Conservation (phyloP, 352 stramenopile species). For the Phytophthora meadii region DNA sequence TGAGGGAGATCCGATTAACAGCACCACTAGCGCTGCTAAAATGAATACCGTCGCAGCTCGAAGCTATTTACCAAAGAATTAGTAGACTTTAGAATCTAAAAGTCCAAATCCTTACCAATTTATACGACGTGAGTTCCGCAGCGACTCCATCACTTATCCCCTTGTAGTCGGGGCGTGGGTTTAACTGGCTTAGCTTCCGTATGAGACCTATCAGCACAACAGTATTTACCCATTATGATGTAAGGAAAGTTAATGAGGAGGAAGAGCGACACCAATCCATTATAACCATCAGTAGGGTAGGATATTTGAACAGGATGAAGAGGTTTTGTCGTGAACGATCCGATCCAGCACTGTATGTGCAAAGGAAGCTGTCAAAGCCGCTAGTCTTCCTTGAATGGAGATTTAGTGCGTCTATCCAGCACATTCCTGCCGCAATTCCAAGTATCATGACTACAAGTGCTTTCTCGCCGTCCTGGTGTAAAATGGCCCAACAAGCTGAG, state of each 20-base stretch:
- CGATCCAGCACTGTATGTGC: constrained; percentile 58
- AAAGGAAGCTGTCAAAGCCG: constrained; percentile 40
- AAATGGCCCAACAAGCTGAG: constrained; percentile 20
- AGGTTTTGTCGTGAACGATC: constrained; percentile 64
- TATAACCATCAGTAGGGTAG: constrained; percentile 24
- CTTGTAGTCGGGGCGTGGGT: constrained; percentile 27
- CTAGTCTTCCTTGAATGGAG: constrained; percentile 31
- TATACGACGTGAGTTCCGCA: constrained; percentile 24
- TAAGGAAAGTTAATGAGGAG: constrained; percentile 27
- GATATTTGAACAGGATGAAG: constrained; percentile 86
- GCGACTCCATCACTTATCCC: constrained; percentile 8
- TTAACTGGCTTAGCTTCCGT: constrained; percentile 43
- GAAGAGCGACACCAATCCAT: not conserved
- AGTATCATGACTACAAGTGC: constrained; percentile 56
- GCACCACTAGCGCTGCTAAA: constrained; percentile 38
- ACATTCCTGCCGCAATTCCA: constrained; percentile 62
- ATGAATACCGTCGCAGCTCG: constrained; percentile 38
- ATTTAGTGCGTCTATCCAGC: constrained; percentile 74
- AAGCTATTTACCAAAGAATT: constrained; percentile 28
- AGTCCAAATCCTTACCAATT: constrained; percentile 22
- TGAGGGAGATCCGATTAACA: constrained; percentile 53
- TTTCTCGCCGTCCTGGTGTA: constrained; percentile 44
- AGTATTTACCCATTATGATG: constrained; percentile 43
- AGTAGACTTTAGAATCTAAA: too few relatives aligned
- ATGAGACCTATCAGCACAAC: constrained; percentile 58